Evolutionary conservation across 345 rosid genomes (phyloP), one percentile per base, ranked within the genome.

Genomic region (Eucalyptus melliodora): DNA sequence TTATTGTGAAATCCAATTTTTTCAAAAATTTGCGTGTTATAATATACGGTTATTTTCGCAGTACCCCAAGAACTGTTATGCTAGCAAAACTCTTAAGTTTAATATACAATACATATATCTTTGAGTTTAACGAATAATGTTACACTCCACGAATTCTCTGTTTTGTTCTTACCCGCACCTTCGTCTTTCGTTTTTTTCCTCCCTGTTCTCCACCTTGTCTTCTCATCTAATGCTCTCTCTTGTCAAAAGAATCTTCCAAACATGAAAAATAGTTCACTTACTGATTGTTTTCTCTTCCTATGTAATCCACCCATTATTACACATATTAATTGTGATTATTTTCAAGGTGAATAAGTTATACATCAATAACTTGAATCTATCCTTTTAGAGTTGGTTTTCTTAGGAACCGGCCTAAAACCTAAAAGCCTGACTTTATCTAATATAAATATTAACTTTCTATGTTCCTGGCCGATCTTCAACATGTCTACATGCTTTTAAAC

Each of bases 21-120:
- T 53, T 8, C 1, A 8, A 53, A 53, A 53, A 53, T 53, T 53
- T 53, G 1, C 21, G 59, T 0, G 0, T 19, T 4, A 7, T 53
- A 53, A 7, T 53, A 53, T 7, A 7, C 0, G 8, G 2, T 53
- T 53, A 53, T 21, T 53, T 53, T 53, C 1, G 0, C 1, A 53
- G 2, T 1, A 19, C 5, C 1, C 0, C 1, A 51, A 53, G 0
- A 53, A 19, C 1, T 51, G 0, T 19, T 53, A 53, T 19, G 2
- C 56, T 53, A 19, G 2, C 5, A 8, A 19, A 53, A 1, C 4
- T 53, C 2, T 53, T 53, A 0, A 53, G 11, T 19, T 53, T 53
- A 53, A 19, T 1, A 21, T 53, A 53, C 59, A 67, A 21, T 53
- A 53, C 59, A 67, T 2, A 19, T 15, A 5, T 67, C 40, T 31